Evolutionary conservation across 2,329 filamentous ascomycete genomes (phyloP).

Genomic region (Niveomyces coronatus): DNA sequence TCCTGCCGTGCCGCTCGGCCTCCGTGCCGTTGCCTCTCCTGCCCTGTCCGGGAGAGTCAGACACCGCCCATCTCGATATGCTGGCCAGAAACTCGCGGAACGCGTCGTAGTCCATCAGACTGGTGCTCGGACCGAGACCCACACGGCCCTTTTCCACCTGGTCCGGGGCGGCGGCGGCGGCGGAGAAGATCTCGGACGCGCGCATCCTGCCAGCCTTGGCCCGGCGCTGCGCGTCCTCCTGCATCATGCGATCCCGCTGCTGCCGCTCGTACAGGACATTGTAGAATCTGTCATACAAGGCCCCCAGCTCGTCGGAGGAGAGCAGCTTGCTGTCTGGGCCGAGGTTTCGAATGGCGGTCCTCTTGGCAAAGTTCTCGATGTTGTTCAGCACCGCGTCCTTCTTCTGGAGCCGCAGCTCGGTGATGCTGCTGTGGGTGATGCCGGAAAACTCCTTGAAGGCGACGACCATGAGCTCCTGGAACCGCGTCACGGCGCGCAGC

Average conservation of each 20-base stretch:
- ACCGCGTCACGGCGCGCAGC: slow-evolving; percentile 82
- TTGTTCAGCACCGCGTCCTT: slow-evolving; percentile 91
- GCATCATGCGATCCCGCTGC: slow-evolving; percentile 66
- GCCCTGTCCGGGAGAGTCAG: slow-evolving; percentile 63
- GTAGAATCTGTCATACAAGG: slow-evolving; percentile 91
- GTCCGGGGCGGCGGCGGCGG: slow-evolving; percentile 28
- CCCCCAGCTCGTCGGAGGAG: slow-evolving; percentile 73
- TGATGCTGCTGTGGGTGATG: slow-evolving; percentile 88
- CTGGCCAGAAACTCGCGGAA: slow-evolving; percentile 89
- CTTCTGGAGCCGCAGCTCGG: slow-evolving; percentile 80
- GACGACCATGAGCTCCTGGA: slow-evolving; percentile 98
- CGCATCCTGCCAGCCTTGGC: slow-evolving; percentile 46
- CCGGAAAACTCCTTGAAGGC: slow-evolving; percentile 97
- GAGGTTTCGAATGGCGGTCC: slow-evolving; percentile 90
- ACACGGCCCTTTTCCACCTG: slow-evolving; percentile 75
- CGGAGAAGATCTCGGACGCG: slow-evolving; percentile 28
- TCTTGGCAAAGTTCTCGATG: slow-evolving; percentile 94
- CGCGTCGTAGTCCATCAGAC: slow-evolving; percentile 92
- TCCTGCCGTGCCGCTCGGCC: slow-evolving; percentile 49
- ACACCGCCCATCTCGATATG: slow-evolving; percentile 86
- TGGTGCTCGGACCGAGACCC: slow-evolving; percentile 79
- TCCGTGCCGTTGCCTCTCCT: slow-evolving; percentile 36
- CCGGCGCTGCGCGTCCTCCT: slow-evolving; percentile 61
- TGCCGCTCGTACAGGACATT: slow-evolving; percentile 84
- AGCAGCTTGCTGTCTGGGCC: slow-evolving; percentile 92